These are phyloP conservation scores for Candida ponderosae DNA, from an alignment of 805 yeast genomes.

Conservation along the genomic window DNA sequence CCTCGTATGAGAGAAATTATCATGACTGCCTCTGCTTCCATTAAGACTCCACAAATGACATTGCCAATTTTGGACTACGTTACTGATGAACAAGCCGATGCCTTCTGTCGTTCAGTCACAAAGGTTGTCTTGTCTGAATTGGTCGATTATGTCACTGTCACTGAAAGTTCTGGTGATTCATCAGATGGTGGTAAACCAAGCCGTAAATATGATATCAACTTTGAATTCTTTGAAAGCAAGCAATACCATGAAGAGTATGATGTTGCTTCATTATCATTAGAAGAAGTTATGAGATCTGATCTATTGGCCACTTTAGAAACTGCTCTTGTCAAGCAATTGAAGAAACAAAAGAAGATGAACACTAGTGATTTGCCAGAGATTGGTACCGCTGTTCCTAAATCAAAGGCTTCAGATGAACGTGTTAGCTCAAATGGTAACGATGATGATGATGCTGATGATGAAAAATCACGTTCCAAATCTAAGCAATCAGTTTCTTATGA, in stretches of 20 bases:
- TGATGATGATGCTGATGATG: conserved; percentile 57
- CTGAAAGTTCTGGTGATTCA: conserved; percentile 76
- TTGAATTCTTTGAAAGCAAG: conserved; percentile 64
- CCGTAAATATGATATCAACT: conserved; percentile 67
- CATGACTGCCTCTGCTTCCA: conserved; percentile 95
- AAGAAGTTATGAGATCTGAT: conserved; percentile 50
- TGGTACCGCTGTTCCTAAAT: conserved; percentile 63
- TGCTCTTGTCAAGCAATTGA: conserved; percentile 71
- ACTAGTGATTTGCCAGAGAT: conserved; percentile 49
- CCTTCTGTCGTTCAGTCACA: conserved; percentile 86
- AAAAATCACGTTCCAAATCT: conserved; percentile 48
- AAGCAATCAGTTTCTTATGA: conserved; percentile 91
- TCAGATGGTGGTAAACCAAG: conserved; percentile 34
- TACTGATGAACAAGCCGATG: conserved; percentile 78
- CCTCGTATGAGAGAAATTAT: conserved; percentile 99
- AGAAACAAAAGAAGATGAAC: conserved; percentile 58
- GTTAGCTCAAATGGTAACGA: conserved; percentile 29
- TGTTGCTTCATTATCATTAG: conserved; percentile 72
- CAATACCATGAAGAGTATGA: conserved; percentile 90
- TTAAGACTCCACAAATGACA: conserved; percentile 98
- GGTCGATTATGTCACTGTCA: conserved; percentile 74
- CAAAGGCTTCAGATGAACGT: conserved; percentile 32
- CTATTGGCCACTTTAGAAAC: conserved; percentile 69
- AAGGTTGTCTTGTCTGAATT: conserved; percentile 82
- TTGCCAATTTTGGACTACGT: conserved; percentile 79